phyloP scores from a whole-genome alignment of 257 asterid genomes.

The Primulina tabacum region DNA sequence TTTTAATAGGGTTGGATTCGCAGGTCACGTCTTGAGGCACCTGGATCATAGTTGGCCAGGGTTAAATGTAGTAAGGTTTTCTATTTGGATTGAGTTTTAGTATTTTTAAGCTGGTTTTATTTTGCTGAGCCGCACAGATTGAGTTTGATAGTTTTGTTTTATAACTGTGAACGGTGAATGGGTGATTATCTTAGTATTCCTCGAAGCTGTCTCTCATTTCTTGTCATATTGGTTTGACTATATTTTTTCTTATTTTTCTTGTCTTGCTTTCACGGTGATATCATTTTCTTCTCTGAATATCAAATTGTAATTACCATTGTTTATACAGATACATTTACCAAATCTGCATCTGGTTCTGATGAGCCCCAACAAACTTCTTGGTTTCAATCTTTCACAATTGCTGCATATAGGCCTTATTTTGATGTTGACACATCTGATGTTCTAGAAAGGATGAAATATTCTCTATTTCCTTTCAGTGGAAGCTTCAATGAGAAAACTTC shows the following conservation, averaged over 20 bases:
- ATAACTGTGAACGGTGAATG: neutral
- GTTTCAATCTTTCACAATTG: slow-evolving; percentile 76
- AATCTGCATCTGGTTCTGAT: slow-evolving; percentile 69
- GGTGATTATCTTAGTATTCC: slow-evolving; percentile 4
- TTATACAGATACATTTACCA: slow-evolving; percentile 75
- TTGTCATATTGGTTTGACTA: neutral
- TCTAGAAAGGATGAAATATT: slow-evolving; percentile 82
- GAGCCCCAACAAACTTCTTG: slow-evolving; percentile 82
- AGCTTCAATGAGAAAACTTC: slow-evolving; percentile 86
- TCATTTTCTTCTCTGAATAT: neutral
- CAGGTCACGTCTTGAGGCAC: neutral
- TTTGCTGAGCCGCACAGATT: neutral
- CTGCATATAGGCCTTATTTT: slow-evolving; percentile 91
- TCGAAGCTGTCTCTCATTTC: slow-evolving; percentile 12
- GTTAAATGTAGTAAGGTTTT: neutral
- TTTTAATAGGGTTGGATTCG: neutral
- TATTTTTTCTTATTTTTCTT: neutral
- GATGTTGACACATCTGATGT: slow-evolving; percentile 98
- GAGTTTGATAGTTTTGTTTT: too few species aligned
- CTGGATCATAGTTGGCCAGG: neutral
- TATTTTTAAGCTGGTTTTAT: too few species aligned
- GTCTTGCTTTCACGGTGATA: neutral
- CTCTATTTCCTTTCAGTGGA: slow-evolving; percentile 85
- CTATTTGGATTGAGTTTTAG: neutral
- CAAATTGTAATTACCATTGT: slow-evolving; percentile 10